Evolutionary conservation across 208 protist species (phyloP).

Genomic region (Leishmania gerbilli): DNA sequence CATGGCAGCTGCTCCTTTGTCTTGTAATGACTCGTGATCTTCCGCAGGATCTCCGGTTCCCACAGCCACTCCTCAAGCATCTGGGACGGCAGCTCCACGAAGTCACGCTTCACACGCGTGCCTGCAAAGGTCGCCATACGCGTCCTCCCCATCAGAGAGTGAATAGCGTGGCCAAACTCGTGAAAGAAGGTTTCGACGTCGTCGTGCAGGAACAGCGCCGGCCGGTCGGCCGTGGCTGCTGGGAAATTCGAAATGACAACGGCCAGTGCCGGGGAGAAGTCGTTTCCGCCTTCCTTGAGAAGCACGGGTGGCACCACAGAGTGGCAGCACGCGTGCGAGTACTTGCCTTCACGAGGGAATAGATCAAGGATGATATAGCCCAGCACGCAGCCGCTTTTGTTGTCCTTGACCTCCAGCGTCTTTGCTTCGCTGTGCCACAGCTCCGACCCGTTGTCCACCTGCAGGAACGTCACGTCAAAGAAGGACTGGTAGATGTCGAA

Average conservation of each 20-base stretch:
- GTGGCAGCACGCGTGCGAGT: slow-evolving; percentile 81
- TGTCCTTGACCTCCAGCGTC: slow-evolving; percentile 76
- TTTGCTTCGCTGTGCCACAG: slow-evolving; percentile 73
- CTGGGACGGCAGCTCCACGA: slow-evolving; percentile 91
- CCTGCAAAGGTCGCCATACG: slow-evolving; percentile 81
- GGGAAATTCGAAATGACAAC: slow-evolving; percentile 88
- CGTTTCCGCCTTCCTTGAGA: slow-evolving; percentile 38
- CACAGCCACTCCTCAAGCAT: slow-evolving; percentile 93
- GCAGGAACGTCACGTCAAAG: slow-evolving; percentile 77
- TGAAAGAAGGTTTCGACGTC: slow-evolving; percentile 92
- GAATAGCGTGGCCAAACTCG: slow-evolving; percentile 91
- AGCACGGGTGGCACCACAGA: slow-evolving; percentile 74
- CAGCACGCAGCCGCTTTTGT: slow-evolving; percentile 51
- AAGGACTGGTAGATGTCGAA: slow-evolving; percentile 87
- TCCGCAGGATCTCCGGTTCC: slow-evolving; percentile 77
- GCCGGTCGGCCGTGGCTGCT: slow-evolving; percentile 60
- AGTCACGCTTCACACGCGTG: slow-evolving; percentile 83
- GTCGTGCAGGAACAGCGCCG: slow-evolving; percentile 75
- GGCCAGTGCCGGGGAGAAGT: slow-evolving; percentile 72
- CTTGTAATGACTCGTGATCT: slow-evolving; percentile 85
- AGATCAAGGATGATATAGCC: slow-evolving; percentile 86
- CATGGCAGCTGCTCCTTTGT: slow-evolving; percentile 69
- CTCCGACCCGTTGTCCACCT: slow-evolving; percentile 66
- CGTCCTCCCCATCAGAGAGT: slow-evolving; percentile 75
- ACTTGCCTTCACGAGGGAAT: slow-evolving; percentile 89